Evolutionary conservation across 2,329 filamentous ascomycete species (phyloP).

Genomic region (Sporothrix curviconia): DNA sequence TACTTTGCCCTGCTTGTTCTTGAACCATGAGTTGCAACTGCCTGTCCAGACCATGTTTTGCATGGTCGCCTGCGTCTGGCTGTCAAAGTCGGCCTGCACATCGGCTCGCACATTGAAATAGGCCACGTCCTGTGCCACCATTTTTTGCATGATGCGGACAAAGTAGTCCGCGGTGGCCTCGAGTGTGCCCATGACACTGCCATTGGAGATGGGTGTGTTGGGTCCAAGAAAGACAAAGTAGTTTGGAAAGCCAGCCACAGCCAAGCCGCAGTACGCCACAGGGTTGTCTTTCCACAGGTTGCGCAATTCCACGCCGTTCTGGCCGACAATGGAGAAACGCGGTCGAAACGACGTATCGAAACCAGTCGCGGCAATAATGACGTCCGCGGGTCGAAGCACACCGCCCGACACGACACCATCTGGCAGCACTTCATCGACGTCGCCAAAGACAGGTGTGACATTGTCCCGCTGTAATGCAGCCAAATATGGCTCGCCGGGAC

Average conservation of each 20-base stretch:
- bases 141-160: conserved; percentile 16
- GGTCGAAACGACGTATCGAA: conserved; percentile 27
- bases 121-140: conserved; percentile 26
- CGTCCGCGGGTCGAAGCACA: conserved; percentile 22
- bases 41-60: conserved; percentile 26
- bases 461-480: conserved; percentile 37
- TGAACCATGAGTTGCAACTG: conserved; percentile 25
- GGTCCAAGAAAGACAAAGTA: conserved; percentile 14
- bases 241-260: conserved; percentile 9
- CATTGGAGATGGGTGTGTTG: conserved; percentile 9
- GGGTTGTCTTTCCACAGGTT: conserved; percentile 17
- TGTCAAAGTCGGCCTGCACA: conserved; percentile 13
- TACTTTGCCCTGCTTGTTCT: conserved; percentile 32
- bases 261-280: not conserved
- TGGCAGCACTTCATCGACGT: conserved; percentile 31
- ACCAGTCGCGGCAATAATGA: conserved; percentile 32
- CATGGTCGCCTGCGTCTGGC: conserved; percentile 26
- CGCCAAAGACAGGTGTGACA: conserved; percentile 33
- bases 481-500: conserved; percentile 36
- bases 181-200: conserved; percentile 9
- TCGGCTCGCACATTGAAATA: not conserved
- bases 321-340: conserved; percentile 24
- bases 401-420: conserved; percentile 28
- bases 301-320: not conserved
- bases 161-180: conserved; percentile 10